A percentile compares a stretch with the other conserved stretches of the same genome.
These are phyloP conservation scores for Wolfiporia cocos DNA, from an alignment of 1,284 basidiomycete genomes.

Conservation along the genomic window DNA sequence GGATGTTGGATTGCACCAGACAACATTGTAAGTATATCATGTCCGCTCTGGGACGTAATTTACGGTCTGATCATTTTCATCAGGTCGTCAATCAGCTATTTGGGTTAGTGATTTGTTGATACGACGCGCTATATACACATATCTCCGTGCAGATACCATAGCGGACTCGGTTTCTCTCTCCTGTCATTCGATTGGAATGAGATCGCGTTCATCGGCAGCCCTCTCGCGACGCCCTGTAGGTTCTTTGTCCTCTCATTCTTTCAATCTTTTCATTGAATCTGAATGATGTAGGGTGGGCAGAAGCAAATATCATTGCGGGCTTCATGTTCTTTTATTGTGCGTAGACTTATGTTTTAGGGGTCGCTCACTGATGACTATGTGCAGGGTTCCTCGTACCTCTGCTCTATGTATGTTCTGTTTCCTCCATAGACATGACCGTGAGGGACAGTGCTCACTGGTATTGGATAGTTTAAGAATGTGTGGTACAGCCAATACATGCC, in stretches of 20 bases:
- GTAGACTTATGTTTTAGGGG: too few relatives aligned
- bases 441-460: constrained; percentile 66
- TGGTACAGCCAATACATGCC: constrained; percentile 37
- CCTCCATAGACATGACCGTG: too few relatives aligned
- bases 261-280: too few relatives aligned
- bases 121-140: too few relatives aligned
- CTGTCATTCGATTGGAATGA: constrained; percentile 38
- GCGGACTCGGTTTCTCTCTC: constrained; percentile 72
- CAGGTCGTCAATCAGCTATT: constrained; percentile 81
- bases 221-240: constrained; percentile 27
- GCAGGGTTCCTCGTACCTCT: too few relatives aligned
- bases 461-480: constrained; percentile 34
- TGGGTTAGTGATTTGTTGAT: constrained; percentile 49
- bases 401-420: too few relatives aligned
- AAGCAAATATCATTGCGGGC: constrained; percentile 24
- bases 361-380: too few relatives aligned
- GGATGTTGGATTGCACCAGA: constrained; percentile 57
- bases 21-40: constrained; percentile 39
- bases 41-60: too few relatives aligned
- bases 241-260: too few relatives aligned
- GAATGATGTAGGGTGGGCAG: constrained; percentile 30
- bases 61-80: too few relatives aligned
- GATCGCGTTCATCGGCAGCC: constrained; percentile 25
- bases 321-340: constrained; percentile 38
- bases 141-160: constrained; percentile 37